These are phyloP conservation scores for Pyrenophora teres DNA, from an alignment of 2,329 filamentous ascomycete species.

Conservation along the genomic window DNA sequence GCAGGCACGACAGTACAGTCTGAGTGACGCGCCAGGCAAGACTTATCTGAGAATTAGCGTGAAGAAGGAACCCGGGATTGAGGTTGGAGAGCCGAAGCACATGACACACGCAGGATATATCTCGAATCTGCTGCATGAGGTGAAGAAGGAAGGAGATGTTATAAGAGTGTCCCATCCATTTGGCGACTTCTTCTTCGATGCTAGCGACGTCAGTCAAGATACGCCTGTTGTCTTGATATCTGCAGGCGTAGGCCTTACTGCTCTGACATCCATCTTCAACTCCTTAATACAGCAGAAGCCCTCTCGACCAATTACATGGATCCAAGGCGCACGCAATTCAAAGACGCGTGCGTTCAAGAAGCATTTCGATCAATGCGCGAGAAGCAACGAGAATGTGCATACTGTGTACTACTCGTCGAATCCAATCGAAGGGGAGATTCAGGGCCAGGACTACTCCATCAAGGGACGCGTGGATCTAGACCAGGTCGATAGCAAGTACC, in stretches of 20 bases:
- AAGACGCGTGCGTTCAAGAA: conserved; percentile 60
- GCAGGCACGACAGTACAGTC: conserved; percentile 74
- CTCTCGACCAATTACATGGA: conserved; percentile 62
- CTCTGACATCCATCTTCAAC: conserved; percentile 69
- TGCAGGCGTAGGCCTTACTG: conserved; percentile 71
- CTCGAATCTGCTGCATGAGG: conserved; percentile 70
- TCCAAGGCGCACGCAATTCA: conserved; percentile 63
- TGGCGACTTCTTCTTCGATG: conserved; percentile 65
- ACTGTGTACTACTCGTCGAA: conserved; percentile 64
- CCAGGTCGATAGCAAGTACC: conserved; percentile 58
- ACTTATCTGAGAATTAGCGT: conserved; percentile 72
- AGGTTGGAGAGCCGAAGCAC: conserved; percentile 52
- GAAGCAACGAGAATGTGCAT: conserved; percentile 55
- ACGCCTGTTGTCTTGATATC: conserved; percentile 67
- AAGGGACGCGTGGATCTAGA: conserved; percentile 64
- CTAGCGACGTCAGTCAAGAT: conserved; percentile 48
- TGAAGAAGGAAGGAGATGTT: conserved; percentile 63
- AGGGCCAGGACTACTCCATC: conserved; percentile 64
- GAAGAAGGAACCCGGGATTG: conserved; percentile 66
- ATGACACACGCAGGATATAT: conserved; percentile 65
- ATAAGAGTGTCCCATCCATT: conserved; percentile 69
- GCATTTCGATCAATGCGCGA: conserved; percentile 53
- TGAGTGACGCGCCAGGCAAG: conserved; percentile 66
- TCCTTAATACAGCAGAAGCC: conserved; percentile 47
- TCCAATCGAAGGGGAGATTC: conserved; percentile 50